Conservation (phyloP, 1,284 basidiomycete genomes). For the Neolentinus lepideus region DNA sequence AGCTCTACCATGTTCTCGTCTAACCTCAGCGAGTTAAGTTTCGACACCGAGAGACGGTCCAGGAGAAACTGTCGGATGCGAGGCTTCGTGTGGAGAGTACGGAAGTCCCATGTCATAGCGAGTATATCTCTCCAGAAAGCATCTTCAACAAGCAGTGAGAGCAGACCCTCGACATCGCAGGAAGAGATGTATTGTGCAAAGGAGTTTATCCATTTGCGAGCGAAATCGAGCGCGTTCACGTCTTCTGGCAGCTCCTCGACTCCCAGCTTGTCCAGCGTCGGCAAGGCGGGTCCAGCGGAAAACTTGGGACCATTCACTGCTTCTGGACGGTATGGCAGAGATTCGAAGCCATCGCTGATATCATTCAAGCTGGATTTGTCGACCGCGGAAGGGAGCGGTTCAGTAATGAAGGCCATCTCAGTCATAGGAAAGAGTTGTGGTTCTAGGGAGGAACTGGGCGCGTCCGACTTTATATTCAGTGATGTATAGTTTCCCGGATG, state of each 20-base stretch:
- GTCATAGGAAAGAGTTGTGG: no score
- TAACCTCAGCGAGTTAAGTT: constrained; percentile 33
- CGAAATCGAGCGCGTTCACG: constrained; percentile 26
- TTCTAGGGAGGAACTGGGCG: no score
- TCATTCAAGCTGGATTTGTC: no score
- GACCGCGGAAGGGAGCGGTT: no score
- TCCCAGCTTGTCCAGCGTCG: constrained; percentile 38
- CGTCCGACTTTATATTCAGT: no score
- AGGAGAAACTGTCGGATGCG: constrained; percentile 36
- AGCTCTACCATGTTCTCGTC: constrained; percentile 23
- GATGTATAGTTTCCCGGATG: no score
- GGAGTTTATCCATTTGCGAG: constrained; percentile 35
- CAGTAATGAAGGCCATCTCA: no score
- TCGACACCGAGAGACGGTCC: constrained; percentile 31
- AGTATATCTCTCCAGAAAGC: constrained; percentile 49
- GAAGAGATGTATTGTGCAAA: constrained; percentile 31
- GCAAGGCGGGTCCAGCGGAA: constrained; percentile 12
- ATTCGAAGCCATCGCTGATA: no score
- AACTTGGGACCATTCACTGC: no score
- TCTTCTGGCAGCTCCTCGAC: constrained; percentile 23
- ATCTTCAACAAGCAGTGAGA: constrained; percentile 28
- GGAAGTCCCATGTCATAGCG: constrained; percentile 58
- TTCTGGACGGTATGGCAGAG: no score
- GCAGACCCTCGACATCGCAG: constrained; percentile 28
- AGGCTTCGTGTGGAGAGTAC: constrained; percentile 44